phyloP scores from a whole-genome alignment of 352 stramenopile genomes.

The Pythium brachiatum region DNA sequence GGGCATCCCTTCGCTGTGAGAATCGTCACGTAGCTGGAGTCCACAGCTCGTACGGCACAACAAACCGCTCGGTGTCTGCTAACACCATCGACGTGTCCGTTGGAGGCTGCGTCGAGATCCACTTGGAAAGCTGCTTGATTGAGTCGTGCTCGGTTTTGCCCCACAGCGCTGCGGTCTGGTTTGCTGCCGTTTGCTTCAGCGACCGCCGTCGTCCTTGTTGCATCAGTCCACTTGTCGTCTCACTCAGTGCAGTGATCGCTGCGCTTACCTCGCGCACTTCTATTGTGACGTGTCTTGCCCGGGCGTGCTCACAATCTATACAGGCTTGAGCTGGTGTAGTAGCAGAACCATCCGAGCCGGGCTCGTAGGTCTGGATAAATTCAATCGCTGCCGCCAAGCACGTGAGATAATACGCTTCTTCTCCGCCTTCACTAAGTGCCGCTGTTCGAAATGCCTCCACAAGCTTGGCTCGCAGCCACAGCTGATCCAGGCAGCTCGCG shows the following conservation, averaged over 20 bases:
- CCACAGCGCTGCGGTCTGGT: slow-evolving; percentile 3
- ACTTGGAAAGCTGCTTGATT: slow-evolving; percentile 28
- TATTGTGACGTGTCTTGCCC: not conserved
- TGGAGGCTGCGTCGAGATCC: slow-evolving; percentile 27
- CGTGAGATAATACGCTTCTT: slow-evolving; percentile 38
- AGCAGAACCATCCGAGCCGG: not conserved
- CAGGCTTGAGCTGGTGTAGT: not conserved
- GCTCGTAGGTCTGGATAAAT: slow-evolving; percentile 28
- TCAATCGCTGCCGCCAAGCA: slow-evolving; percentile 30
- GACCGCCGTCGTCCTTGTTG: slow-evolving; percentile 2
- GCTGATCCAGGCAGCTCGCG: slow-evolving; percentile 18
- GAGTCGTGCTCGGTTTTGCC: slow-evolving; percentile 20
- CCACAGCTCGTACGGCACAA: slow-evolving; percentile 17
- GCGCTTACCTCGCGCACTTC: not conserved
- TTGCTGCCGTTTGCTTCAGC: not conserved
- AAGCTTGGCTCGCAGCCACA: slow-evolving; percentile 26
- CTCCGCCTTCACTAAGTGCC: slow-evolving; percentile 23
- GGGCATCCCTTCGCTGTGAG: not conserved
- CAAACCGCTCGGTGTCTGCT: slow-evolving; percentile 10
- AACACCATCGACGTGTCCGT: not conserved
- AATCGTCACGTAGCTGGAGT: not conserved
- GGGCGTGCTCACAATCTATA: slow-evolving; percentile 3
- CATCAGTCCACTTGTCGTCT: not conserved
- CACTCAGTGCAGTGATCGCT: not conserved
- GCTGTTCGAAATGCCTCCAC: slow-evolving; percentile 24